Percentiles rank a stretch among this genome's conserved stretches.
Evolutionary conservation across 2,329 filamentous ascomycete species (phyloP).

Genomic region (Diaporthe caulivora): DNA sequence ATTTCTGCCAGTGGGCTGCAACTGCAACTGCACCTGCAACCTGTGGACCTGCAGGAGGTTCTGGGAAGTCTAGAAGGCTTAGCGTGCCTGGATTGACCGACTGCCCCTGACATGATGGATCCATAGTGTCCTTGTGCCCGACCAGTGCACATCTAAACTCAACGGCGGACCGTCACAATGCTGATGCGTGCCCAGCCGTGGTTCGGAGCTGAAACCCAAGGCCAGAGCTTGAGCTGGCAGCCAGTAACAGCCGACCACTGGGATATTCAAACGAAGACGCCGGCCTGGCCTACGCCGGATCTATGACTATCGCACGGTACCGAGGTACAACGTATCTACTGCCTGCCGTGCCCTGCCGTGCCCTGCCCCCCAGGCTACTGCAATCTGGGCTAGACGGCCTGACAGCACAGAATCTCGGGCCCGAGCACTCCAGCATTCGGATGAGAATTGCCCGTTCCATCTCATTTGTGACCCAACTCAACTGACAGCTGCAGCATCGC

Average conservation of each 20-base stretch:
- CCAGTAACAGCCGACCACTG: background rate
- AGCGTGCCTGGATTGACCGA: slow-evolving; percentile 24
- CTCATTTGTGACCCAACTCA: background rate
- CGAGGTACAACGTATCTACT: background rate
- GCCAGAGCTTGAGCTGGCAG: slow-evolving; percentile 16
- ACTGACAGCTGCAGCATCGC: slow-evolving; percentile 1
- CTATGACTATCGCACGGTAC: background rate
- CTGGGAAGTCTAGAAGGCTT: background rate
- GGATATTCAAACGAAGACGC: background rate
- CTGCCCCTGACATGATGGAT: slow-evolving; percentile 16
- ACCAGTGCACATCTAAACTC: background rate
- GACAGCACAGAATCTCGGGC: background rate
- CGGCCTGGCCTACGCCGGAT: background rate
- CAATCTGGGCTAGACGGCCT: background rate
- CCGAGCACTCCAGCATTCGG: background rate
- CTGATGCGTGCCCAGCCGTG: background rate
- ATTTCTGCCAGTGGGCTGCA: slow-evolving; percentile 16
- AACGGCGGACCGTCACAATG: background rate
- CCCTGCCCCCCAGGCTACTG: background rate
- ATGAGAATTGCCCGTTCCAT: slow-evolving; percentile 2
- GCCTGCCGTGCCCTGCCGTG: background rate
- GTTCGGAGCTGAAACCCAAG: slow-evolving; percentile 15
- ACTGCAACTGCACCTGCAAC: background rate
- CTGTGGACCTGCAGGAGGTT: slow-evolving; percentile 4
- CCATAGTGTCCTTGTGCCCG: background rate